phyloP scores from a whole-genome alignment of 768 basidiomycete genomes.

The Boletus subcaerulescens region DNA sequence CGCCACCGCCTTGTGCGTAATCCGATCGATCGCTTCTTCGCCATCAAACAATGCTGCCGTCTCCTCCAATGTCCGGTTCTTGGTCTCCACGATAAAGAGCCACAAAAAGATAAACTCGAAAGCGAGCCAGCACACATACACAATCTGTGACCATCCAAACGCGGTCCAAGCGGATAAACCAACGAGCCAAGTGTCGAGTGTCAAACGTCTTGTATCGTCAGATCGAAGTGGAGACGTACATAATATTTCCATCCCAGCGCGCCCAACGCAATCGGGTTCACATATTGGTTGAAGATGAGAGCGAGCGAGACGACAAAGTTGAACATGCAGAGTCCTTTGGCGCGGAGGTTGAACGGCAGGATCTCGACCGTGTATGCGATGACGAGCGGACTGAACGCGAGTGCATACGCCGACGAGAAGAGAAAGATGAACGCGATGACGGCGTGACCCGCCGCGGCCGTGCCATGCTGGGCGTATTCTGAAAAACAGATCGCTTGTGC shows the following conservation, averaged over 20 bases:
- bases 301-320: constrained; percentile 62
- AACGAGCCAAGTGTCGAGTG: too few relatives aligned
- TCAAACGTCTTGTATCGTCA: not conserved
- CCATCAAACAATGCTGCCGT: constrained; percentile 73
- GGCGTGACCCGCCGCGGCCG: constrained; percentile 48
- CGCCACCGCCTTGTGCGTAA: constrained; percentile 11
- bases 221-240: not conserved
- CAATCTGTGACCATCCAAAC: constrained; percentile 3
- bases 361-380: constrained; percentile 70
- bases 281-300: constrained; percentile 75
- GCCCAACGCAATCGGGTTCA: constrained; percentile 72
- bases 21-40: constrained; percentile 30
- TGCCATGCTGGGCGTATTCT: constrained; percentile 45
- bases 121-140: constrained; percentile 22
- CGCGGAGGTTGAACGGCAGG: constrained; percentile 74
- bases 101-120: constrained; percentile 11
- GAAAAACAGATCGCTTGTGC: constrained; percentile 69
- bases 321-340: constrained; percentile 78
- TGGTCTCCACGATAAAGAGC: constrained; percentile 20
- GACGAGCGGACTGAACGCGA: constrained; percentile 76
- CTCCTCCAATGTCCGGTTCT: constrained; percentile 60
- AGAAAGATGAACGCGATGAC: constrained; percentile 55
- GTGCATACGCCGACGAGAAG: constrained; percentile 50
- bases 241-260: constrained; percentile 50
- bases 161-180: too few relatives aligned